phyloP scores from a whole-genome alignment of 352 stramenopile genomes.

The Thraustotheca clavata region DNA sequence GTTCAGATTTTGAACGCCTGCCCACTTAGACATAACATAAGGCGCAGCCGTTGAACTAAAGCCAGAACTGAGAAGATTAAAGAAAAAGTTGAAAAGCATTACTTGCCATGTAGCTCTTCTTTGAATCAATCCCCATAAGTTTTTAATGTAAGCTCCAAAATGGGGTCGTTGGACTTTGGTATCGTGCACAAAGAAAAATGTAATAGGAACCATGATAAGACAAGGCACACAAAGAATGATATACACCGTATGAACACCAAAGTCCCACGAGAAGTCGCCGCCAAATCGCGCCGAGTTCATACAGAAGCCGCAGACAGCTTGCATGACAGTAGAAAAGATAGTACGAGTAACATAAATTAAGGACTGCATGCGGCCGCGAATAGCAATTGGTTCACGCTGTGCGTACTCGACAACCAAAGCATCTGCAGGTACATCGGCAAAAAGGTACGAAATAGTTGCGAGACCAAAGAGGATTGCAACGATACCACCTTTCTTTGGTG shows the following conservation, averaged over 20 bases:
- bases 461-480: constrained; percentile 43
- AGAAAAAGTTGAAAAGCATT: constrained; percentile 23
- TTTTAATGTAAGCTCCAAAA: neutral
- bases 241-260: constrained; percentile 13
- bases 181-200: neutral
- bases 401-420: constrained; percentile 18
- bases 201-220: constrained; percentile 14
- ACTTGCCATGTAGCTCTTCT: constrained; percentile 21
- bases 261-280: constrained; percentile 34
- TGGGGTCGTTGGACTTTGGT: neutral
- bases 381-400: constrained; percentile 6
- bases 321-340: constrained; percentile 27
- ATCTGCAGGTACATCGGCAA: constrained; percentile 15
- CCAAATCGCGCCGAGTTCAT: constrained; percentile 48
- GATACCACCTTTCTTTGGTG: constrained; percentile 28
- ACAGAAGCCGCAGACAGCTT: constrained; percentile 29
- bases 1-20: constrained; percentile 17
- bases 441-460: constrained; percentile 29
- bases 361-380: constrained; percentile 16
- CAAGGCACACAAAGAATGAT: constrained; percentile 29
- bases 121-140: constrained; percentile 18
- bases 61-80: neutral
- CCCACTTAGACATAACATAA: constrained; percentile 16
- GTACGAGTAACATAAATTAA: constrained; percentile 11
- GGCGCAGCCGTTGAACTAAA: constrained; percentile 8